Conservation (phyloP, 305 asterid genomes). For the Solanum hybrid region DNA sequence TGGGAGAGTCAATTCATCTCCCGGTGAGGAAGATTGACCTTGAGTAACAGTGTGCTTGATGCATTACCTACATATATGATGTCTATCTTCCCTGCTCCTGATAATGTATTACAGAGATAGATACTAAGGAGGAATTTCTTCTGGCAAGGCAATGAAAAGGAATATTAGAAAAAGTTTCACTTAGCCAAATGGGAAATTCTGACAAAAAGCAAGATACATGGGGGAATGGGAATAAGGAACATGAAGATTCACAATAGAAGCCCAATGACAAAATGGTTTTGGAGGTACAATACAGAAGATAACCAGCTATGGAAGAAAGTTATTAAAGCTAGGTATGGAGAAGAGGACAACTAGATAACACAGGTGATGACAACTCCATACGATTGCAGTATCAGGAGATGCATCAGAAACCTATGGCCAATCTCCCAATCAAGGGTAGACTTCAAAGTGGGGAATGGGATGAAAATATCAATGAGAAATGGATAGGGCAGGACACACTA, state of each 20-base stretch:
- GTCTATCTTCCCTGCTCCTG: not conserved
- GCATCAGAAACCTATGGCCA: not conserved
- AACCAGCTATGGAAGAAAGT: not conserved
- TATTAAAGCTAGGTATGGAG: not conserved
- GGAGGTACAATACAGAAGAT: not conserved
- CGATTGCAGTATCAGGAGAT: not conserved
- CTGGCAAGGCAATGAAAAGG: not conserved
- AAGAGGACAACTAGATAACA: not conserved
- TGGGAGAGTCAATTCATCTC: not conserved
- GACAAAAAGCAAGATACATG: not conserved
- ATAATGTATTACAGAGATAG: not conserved
- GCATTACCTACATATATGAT: not conserved
- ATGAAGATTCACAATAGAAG: not conserved
- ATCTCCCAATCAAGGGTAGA: not conserved
- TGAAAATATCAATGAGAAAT: not conserved
- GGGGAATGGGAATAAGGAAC: not conserved
- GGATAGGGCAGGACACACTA: not conserved
- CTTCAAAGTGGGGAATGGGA: not conserved
- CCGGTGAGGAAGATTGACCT: not conserved
- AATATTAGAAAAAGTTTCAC: not conserved
- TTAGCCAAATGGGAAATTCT: not conserved
- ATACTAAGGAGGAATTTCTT: not conserved
- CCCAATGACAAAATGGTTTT: not conserved
- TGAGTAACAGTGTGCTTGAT: not conserved
- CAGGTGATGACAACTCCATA: not conserved